Evolutionary conservation across 2,329 filamentous ascomycete species (phyloP).

Genomic region (Xylariaceae sp.): DNA sequence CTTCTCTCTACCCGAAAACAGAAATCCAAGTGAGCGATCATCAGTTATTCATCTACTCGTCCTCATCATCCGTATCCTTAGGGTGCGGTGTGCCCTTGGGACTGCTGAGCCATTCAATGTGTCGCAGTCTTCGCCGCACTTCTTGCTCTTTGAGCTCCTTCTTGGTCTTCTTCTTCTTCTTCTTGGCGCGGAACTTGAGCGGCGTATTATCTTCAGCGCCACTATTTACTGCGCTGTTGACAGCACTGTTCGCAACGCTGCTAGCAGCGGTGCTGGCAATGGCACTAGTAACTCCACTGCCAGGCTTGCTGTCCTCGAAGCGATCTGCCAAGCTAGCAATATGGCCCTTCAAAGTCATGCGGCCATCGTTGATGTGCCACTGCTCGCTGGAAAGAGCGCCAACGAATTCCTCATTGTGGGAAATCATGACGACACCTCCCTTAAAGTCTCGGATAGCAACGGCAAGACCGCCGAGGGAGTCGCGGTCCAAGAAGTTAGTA

Average conservation of each 20-base stretch:
- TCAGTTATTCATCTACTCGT: constrained; percentile 32
- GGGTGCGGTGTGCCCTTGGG: constrained; percentile 81
- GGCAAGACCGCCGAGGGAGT: constrained; percentile 94
- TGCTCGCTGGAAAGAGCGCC: constrained; percentile 94
- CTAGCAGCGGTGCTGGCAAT: constrained; percentile 55
- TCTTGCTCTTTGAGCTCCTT: constrained; percentile 94
- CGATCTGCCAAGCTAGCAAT: constrained; percentile 72
- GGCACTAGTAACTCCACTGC: constrained; percentile 49
- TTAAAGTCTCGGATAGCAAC: constrained; percentile 98
- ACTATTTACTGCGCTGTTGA: constrained; percentile 68
- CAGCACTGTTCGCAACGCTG: constrained; percentile 47
- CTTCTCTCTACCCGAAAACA: not conserved
- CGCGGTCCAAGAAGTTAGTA: constrained; percentile 98
- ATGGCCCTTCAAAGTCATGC: constrained; percentile 79
- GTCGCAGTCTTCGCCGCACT: constrained; percentile 78
- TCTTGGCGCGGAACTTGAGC: constrained; percentile 84
- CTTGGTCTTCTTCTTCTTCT: constrained; percentile 99
- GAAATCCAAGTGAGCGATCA: not conserved
- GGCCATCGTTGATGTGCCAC: constrained; percentile 88
- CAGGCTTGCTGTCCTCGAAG: constrained; percentile 69
- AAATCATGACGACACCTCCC: constrained; percentile 98
- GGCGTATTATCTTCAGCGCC: constrained; percentile 76
- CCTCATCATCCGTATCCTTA: constrained; percentile 73
- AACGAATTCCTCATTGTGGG: constrained; percentile 98
- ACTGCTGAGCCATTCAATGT: constrained; percentile 81